Base-by-base conservation (phyloP, 2,329 filamentous ascomycete genomes). In the Neurospora crassa region DNA sequence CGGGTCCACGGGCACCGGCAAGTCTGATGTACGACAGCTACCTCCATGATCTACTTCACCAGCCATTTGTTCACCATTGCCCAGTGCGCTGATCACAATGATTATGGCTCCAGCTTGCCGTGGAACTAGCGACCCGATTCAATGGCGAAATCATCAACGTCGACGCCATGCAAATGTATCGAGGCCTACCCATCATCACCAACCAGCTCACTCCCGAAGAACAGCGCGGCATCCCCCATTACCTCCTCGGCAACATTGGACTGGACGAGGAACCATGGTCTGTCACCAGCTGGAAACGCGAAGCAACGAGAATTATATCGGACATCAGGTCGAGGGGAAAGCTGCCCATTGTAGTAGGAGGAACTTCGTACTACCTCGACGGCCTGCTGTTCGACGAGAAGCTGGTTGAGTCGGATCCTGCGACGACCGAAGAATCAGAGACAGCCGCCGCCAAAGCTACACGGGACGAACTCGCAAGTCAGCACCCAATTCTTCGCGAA, bases 161-260 rank as follows among this genome's bases (percentile, higher is more conserved):
- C 67, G 96, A 99, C 84, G 96, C 96, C 47, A 97, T 99, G 94
- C 96, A 99, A 80, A 90, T 99, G 82, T 99, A 99, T 80, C 87
- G 88, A 70, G 96, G 96, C 2, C 84, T 99, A 63, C 94, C 96
- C 5, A 91, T 98, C 74, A 95, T 98, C 76, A 99, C 96, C 37
- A 99, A 99, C 80, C 97, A 98, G 79, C 92, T 98, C 72, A 88
- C 92, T 0, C 69, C 78, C 0, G 85, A 89, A 24, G 95, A 98
- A 79, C 90, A 90, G 77, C 87, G 91, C 73, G 92, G 91, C 11
- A 85, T 99, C 12, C 91, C 92, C 4, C 96, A 99, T 79, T 95
- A 99, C 80, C 84, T 99, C 3, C 87, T 99, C 34, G 93, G 92
- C 69, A 90, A 90, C 74, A 90, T 98, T 70, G 85, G 88, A 6